phyloP scores from a whole-genome alignment of 139 green algal species.

The Tetradesmus lagerheimii region DNA sequence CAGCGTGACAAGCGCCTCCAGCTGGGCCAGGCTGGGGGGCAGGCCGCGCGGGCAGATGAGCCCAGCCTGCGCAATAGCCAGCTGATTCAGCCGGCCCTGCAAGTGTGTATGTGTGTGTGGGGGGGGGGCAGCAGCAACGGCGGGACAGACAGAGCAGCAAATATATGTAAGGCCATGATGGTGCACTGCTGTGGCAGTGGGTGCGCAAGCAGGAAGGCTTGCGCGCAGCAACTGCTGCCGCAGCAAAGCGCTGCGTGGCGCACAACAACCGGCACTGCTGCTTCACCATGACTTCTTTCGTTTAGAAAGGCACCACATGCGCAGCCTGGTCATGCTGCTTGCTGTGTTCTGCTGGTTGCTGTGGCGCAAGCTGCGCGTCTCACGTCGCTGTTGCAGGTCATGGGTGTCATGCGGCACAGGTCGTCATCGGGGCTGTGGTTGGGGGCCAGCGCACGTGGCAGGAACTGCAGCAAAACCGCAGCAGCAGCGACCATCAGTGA shows the following conservation, averaged over 20 bases:
- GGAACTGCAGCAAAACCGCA: background rate
- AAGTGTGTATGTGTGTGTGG: background rate
- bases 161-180: too few species aligned
- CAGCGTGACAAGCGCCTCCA: background rate
- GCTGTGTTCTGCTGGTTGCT: background rate
- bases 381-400: conserved; percentile 27
- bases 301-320: background rate
- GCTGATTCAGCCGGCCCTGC: conserved; percentile 27
- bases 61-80: background rate
- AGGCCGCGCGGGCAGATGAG: conserved; percentile 11
- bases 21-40: background rate
- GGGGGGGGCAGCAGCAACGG: background rate
- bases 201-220: background rate
- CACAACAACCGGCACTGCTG: background rate
- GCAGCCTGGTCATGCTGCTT: background rate
- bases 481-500: background rate
- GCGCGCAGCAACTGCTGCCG: background rate
- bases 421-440: conserved; percentile 17
- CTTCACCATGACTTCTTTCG: background rate
- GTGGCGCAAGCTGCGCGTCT: background rate
- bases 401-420: conserved; percentile 32
- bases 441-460: conserved; percentile 1
- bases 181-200: background rate
- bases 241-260: too few species aligned
- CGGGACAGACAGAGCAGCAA: background rate